Conservation (phyloP, 2,329 filamentous ascomycete genomes). For the Hortaea werneckii region DNA sequence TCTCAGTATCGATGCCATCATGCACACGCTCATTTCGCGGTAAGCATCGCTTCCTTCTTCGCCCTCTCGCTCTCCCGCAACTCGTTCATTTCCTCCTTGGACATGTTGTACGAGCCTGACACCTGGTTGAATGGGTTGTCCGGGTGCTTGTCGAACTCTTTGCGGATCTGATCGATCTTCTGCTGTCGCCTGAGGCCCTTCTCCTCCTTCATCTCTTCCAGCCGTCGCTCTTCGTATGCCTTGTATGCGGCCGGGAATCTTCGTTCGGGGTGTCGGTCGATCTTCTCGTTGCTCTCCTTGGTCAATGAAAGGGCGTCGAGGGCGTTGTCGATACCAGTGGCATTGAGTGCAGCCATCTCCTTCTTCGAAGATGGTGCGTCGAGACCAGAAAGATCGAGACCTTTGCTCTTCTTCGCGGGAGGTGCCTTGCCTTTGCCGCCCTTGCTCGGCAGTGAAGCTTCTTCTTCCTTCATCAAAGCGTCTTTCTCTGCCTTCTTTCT, state of each 20-base stretch:
- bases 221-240: slow-evolving; percentile 67
- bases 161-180: slow-evolving; percentile 70
- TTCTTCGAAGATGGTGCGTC: slow-evolving; percentile 44
- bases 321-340: slow-evolving; percentile 84
- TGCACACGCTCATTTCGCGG: slow-evolving; percentile 3
- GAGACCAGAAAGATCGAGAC: slow-evolving; percentile 66
- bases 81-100: slow-evolving; percentile 62
- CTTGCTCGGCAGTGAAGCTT: slow-evolving; percentile 54
- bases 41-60: slow-evolving; percentile 21
- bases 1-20: too few species aligned
- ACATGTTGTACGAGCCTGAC: slow-evolving; percentile 63
- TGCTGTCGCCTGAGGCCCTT: slow-evolving; percentile 73
- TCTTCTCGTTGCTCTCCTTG: slow-evolving; percentile 47
- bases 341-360: slow-evolving; percentile 56
- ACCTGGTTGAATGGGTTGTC: slow-evolving; percentile 95
- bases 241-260: slow-evolving; percentile 79
- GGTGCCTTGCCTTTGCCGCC: slow-evolving; percentile 61
- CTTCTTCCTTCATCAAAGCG: slow-evolving; percentile 72
- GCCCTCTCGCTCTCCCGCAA: slow-evolving; percentile 40
- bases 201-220: slow-evolving; percentile 79
- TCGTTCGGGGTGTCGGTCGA: slow-evolving; percentile 83
- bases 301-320: slow-evolving; percentile 73
- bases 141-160: slow-evolving; percentile 89
- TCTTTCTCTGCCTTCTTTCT: slow-evolving; percentile 90
- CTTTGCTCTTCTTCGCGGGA: slow-evolving; percentile 44